These are phyloP conservation scores for Dendryphion nanum DNA, from an alignment of 2,329 filamentous ascomycete species.

Conservation along the genomic window DNA sequence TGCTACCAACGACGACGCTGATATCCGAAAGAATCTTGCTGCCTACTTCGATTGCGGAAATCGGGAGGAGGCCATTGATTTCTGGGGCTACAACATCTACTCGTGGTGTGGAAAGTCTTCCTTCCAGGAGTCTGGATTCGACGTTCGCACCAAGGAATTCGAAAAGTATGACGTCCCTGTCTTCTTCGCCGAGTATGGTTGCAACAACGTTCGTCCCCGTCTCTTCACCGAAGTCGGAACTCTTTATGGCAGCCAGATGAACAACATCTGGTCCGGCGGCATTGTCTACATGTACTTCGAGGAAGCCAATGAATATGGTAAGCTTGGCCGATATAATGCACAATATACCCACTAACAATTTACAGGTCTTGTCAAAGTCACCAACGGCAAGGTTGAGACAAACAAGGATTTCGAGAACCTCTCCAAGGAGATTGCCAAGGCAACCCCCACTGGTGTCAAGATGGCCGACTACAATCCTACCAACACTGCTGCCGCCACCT, in stretches of 20 bases:
- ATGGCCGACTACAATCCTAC: constrained; percentile 69
- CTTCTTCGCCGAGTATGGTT: constrained; percentile 99
- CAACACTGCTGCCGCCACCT: constrained; percentile 66
- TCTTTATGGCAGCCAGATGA: constrained; percentile 81
- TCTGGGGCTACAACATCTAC: constrained; percentile 99
- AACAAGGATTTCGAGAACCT: constrained; percentile 62
- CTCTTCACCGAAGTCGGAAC: constrained; percentile 81
- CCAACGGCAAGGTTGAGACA: constrained; percentile 58
- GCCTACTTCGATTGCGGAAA: constrained; percentile 92
- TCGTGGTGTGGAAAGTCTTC: constrained; percentile 92
- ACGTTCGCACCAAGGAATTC: constrained; percentile 83
- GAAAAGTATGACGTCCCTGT: constrained; percentile 84
- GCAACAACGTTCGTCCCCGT: constrained; percentile 73
- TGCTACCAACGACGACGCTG: constrained; percentile 87
- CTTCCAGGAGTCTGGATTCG: constrained; percentile 75
- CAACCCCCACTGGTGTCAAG: constrained; percentile 64
- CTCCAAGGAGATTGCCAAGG: constrained; percentile 64
- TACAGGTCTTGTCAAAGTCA: constrained; percentile 65
- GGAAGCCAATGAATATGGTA: constrained; percentile 85
- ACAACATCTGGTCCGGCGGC: constrained; percentile 83
- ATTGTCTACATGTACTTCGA: constrained; percentile 99
- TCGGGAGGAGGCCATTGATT: constrained; percentile 70
- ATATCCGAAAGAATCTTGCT: constrained; percentile 78
- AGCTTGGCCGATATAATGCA: constrained; percentile 17
- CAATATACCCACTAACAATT: constrained; percentile 8